Percentiles rank a stretch among this genome's conserved stretches.
phyloP scores from a whole-genome alignment of 345 rosid species.

The Aquilaria malaccensis region DNA sequence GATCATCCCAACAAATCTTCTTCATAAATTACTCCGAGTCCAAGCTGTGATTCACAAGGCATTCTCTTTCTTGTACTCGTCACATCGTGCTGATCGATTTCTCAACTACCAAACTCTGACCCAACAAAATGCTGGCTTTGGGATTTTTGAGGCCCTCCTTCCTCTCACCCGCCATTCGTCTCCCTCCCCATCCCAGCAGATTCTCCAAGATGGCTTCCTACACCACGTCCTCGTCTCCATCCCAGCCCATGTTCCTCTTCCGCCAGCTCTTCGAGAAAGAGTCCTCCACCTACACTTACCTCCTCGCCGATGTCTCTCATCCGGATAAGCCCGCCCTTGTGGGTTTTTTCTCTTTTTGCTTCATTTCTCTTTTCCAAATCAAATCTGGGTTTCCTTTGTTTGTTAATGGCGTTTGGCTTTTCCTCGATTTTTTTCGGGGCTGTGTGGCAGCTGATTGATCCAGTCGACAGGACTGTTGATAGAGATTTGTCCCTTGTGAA shows the following conservation, averaged over 20 bases:
- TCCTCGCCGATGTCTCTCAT: slow-evolving; percentile 80
- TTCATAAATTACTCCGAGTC: too few species aligned
- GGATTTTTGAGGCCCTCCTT: slow-evolving; percentile 6
- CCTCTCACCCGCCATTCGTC: neutral
- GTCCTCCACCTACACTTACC: slow-evolving; percentile 80
- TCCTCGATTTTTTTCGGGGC: neutral
- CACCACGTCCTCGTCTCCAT: slow-evolving; percentile 15
- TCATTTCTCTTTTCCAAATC: neutral
- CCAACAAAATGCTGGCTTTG: slow-evolving; percentile 12
- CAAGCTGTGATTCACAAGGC: too few species aligned
- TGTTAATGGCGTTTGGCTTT: neutral
- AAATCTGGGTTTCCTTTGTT: neutral
- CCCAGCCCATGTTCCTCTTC: slow-evolving; percentile 50
- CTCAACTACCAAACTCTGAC: neutral
- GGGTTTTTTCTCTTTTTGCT: slow-evolving; percentile 6
- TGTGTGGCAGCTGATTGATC: slow-evolving; percentile 73
- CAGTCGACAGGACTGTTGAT: slow-evolving; percentile 83
- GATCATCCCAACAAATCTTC: too few species aligned
- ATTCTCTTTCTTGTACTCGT: too few species aligned
- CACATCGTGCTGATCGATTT: slow-evolving; percentile 5
- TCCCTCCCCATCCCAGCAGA: neutral
- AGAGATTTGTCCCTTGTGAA: slow-evolving; percentile 65
- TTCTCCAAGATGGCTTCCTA: slow-evolving; percentile 22
- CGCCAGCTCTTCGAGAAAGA: slow-evolving; percentile 95
- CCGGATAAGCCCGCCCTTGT: slow-evolving; percentile 90